Percentiles rank a stretch among this genome's conserved stretches.
phyloP scores from a whole-genome alignment of 352 stramenopile genomes.

The Thalassiosira exigua region DNA sequence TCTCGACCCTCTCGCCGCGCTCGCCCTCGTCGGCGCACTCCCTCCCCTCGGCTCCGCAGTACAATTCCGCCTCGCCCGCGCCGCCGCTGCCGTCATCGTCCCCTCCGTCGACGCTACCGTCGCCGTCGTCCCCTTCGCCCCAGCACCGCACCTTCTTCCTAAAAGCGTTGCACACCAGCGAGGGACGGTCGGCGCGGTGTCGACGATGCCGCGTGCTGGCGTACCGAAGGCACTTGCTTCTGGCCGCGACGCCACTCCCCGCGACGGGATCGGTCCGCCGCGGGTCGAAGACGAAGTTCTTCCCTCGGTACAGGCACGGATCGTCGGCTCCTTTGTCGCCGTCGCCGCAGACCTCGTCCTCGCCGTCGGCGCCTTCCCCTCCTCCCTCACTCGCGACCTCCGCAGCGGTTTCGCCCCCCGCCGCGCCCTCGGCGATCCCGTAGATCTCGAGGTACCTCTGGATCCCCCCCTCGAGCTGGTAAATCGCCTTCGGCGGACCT shows the following conservation, averaged over 20 bases:
- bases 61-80: conserved; percentile 33
- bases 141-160: conserved; percentile 47
- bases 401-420: not conserved
- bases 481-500: conserved; percentile 63
- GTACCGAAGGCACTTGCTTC: conserved; percentile 37
- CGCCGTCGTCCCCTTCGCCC: conserved; percentile 31
- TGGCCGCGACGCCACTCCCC: conserved; percentile 40
- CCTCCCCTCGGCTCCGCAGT: conserved; percentile 40
- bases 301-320: conserved; percentile 76
- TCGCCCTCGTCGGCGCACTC: conserved; percentile 61
- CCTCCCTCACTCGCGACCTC: not conserved
- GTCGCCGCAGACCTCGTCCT: conserved; percentile 3
- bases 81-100: not conserved
- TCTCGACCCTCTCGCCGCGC: conserved; percentile 52
- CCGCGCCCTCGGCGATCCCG: conserved; percentile 26
- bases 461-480: conserved; percentile 86
- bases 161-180: conserved; percentile 77
- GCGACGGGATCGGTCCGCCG: conserved; percentile 65
- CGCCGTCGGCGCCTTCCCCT: not conserved
- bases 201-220: conserved; percentile 69
- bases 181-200: conserved; percentile 77
- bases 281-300: conserved; percentile 89
- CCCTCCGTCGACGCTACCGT: not conserved
- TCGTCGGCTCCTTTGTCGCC: conserved; percentile 9
- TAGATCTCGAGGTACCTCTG: conserved; percentile 84